Evolutionary conservation across 768 basidiomycete species (phyloP), one percentile per base, ranked within the genome.

Genomic region (Coprinopsis strossmayeri): DNA sequence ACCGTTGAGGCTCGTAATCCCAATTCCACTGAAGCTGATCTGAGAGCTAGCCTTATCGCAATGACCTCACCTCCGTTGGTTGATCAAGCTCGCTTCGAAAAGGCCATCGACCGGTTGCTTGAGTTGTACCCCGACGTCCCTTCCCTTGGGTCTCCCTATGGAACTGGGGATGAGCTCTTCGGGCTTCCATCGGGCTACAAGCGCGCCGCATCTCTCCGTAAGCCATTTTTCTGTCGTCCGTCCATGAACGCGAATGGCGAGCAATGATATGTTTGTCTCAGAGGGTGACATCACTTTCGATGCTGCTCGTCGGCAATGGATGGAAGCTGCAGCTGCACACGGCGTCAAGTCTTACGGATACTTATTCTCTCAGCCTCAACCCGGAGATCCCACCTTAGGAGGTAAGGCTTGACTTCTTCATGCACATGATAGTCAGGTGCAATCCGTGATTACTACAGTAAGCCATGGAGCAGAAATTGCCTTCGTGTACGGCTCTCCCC

Each of bases 121-220:
- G 47, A 67, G 24, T 54, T 72, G 3, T 76, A 77, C 54, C 73
- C 73, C 0, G 58, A 71, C 48, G 56, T 61, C 27, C 69, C 74
- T n/a, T 58, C 69, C 10, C 51, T 63, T 21, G 75, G 75, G 2
- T 70, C 70, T 1, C 76, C 76, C 0, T 77, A 68, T 52, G 63
- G 61, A 15, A 76, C 74, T 2, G 72, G 74, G 4, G 64, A 68
- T 51, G 53, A 70, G 18, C 71, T 71, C 0, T 75, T 74, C 50
- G 73, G 73, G 0, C 55, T 71, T 12, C 52, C 58, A 17, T 52
- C 55, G 44, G 53, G n/a, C n/a, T n/a, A n/a, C n/a, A n/a, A n/a
- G n/a, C n/a, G n/a, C n/a, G n/a, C n/a, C n/a, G n/a, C n/a, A n/a
- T 56, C 13, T 69, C 54, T 55, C 64, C 69, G 49, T 64, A 65